phyloP scores from a whole-genome alignment of 768 basidiomycete genomes.

The Kwoniella heveanensis region DNA sequence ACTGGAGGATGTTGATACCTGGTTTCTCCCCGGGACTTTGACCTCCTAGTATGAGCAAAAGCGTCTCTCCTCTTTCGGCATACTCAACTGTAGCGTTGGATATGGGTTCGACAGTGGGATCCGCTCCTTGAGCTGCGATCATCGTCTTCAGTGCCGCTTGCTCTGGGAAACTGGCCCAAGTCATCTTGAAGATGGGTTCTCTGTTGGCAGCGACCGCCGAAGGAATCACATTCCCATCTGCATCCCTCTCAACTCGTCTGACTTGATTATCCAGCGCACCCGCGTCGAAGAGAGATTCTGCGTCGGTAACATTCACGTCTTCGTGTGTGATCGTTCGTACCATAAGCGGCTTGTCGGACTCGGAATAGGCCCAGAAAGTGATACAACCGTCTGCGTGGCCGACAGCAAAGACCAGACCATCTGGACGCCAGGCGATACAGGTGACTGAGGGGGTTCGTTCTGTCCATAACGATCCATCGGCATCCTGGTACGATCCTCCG shows the following conservation, averaged over 20 bases:
- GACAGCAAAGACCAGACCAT: slow-evolving; percentile 70
- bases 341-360: slow-evolving; percentile 72
- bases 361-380: slow-evolving; percentile 78
- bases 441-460: slow-evolving; percentile 73
- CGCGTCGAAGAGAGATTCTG: slow-evolving; percentile 57
- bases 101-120: slow-evolving; percentile 41
- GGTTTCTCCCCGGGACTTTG: slow-evolving; percentile 61
- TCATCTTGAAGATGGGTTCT: slow-evolving; percentile 82
- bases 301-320: slow-evolving; percentile 58
- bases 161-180: slow-evolving; percentile 78
- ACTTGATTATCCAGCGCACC: slow-evolving; percentile 51
- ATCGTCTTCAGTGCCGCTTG: slow-evolving; percentile 49
- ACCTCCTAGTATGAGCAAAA: slow-evolving; percentile 78
- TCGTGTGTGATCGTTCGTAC: slow-evolving; percentile 66
- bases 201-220: slow-evolving; percentile 52
- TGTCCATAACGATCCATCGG: slow-evolving; percentile 64
- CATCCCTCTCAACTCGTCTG: slow-evolving; percentile 27
- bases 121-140: slow-evolving; percentile 55
- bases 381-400: slow-evolving; percentile 82
- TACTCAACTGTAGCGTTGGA: slow-evolving; percentile 53
- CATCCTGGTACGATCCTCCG: slow-evolving; percentile 65
- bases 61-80: slow-evolving; percentile 68
- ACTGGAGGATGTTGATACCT: slow-evolving; percentile 69
- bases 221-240: slow-evolving; percentile 28
- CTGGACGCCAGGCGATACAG: slow-evolving; percentile 71